Percentiles rank a stretch among this genome's conserved stretches.
Evolutionary conservation across 352 stramenopile genomes (phyloP).

Genomic region (Phytophthora fragariae): DNA sequence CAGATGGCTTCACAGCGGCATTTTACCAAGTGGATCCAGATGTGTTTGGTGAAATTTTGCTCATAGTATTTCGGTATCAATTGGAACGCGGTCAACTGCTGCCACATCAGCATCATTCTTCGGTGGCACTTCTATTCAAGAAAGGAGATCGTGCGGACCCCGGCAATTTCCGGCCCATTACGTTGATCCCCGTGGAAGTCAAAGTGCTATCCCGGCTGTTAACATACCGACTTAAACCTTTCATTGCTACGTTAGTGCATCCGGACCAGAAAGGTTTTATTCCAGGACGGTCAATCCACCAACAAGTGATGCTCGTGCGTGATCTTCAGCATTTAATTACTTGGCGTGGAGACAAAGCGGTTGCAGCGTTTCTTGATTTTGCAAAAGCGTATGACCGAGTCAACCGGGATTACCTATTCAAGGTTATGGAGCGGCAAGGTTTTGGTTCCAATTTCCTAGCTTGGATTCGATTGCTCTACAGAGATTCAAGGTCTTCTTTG

Average conservation of each 20-base stretch:
- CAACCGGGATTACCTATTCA: background rate
- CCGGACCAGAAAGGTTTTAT: constrained; percentile 13
- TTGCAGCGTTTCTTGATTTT: background rate
- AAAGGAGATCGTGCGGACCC: background rate
- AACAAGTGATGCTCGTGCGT: constrained; percentile 8
- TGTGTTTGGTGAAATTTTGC: background rate
- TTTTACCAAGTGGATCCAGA: constrained; percentile 9
- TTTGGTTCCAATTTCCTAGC: background rate
- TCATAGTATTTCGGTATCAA: constrained; percentile 3
- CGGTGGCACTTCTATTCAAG: background rate
- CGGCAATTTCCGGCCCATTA: background rate
- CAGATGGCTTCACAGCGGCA: background rate
- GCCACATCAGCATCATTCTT: background rate
- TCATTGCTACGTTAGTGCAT: constrained; percentile 1
- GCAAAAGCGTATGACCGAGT: constrained; percentile 3
- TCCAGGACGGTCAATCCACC: background rate
- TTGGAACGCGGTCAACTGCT: background rate
- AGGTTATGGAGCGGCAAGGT: constrained; percentile 1
- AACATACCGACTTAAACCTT: constrained; percentile 5
- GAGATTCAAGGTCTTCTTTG: background rate
- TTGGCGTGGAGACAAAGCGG: background rate
- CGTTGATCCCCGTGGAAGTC: background rate
- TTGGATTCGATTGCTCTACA: background rate
- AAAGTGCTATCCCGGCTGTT: background rate
- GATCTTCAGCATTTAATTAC: constrained; percentile 2